Conservation (phyloP, 495 filamentous ascomycete species). For the Articulospora tetracladia region DNA sequence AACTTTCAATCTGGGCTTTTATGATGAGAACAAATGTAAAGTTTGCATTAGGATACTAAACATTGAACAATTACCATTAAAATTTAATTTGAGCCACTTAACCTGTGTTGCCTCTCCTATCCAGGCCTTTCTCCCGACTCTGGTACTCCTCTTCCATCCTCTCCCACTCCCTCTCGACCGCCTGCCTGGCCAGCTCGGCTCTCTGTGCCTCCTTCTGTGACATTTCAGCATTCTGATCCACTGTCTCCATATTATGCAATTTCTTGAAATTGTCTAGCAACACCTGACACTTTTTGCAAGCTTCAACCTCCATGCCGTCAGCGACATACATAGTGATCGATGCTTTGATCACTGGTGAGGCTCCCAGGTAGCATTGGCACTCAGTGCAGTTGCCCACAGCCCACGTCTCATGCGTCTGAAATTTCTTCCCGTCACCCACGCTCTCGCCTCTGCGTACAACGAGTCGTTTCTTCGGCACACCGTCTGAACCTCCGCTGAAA, state of each 20-base stretch:
- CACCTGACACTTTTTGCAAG: background rate
- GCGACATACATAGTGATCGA: background rate
- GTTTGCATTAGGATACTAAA: too few species aligned
- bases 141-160: conserved; percentile 1
- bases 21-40: too few species aligned
- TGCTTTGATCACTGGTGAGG: background rate
- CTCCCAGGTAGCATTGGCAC: background rate
- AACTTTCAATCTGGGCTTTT: too few species aligned
- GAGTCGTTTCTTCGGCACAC: background rate
- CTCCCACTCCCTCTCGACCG: conserved; percentile 4
- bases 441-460: background rate
- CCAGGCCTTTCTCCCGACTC: background rate
- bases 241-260: background rate
- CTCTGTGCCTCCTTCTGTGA: background rate
- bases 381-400: conserved; percentile 5
- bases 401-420: conserved; percentile 5
- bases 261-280: conserved; percentile 2
- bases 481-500: background rate
- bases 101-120: background rate
- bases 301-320: background rate
- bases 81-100: background rate
- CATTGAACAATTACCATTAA: background rate
- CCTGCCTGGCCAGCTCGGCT: conserved; percentile 1
- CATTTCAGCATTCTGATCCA: background rate
- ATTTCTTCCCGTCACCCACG: background rate